Evolutionary conservation across 805 yeast genomes (phyloP), one percentile per base, ranked within the genome.

Genomic region (Candida cerambycidarum): DNA sequence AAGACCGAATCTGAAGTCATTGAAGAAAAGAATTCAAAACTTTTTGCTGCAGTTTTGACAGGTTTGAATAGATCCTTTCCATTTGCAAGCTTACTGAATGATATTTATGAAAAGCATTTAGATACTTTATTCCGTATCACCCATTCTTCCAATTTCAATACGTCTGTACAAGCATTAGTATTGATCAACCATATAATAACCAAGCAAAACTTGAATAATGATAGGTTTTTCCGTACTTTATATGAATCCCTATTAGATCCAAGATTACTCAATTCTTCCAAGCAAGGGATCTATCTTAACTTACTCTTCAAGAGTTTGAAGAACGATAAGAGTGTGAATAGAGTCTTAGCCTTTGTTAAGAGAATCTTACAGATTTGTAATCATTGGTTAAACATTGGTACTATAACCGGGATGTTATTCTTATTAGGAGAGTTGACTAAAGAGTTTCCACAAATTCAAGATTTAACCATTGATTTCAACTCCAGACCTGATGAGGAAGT

Each of bases 31-130:
- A 85, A 83, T 55, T 76, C 95, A 33, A 87, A 86, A 56, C 66
- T 92, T 53, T 88, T 92, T 54, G 82, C 96, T 21, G 97, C 97
- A 12, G 75, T 93, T 43, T 76, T 93, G 51, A 89, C 99, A 1
- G 99, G 99, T 53, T 78, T 93, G 45, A 93, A 93, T 62, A 85
- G 99, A 67, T 90, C 98, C 0, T 92, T 88, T 74, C 98, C 98
- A 42, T 93, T 87, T 61, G 82, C 96, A 2, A 75, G 80, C 49
- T 70, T 93, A 42, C 82, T 89, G 13, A 76, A 80, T 29, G 82
- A 83, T 21, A 77, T 79, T 5, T 88, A 83, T 57, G 79, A 80
- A 50, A 71, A 77, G 47, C 97, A 93, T 65, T 71, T 92, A 57
- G 84, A 88, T 57, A 83, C 95, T 0, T 69, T 93, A 43, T 93